A percentile compares a stretch with the other conserved stretches of the same genome.
Evolutionary conservation across 352 stramenopile species (phyloP).

Genomic region (Globisporangium splendens): DNA sequence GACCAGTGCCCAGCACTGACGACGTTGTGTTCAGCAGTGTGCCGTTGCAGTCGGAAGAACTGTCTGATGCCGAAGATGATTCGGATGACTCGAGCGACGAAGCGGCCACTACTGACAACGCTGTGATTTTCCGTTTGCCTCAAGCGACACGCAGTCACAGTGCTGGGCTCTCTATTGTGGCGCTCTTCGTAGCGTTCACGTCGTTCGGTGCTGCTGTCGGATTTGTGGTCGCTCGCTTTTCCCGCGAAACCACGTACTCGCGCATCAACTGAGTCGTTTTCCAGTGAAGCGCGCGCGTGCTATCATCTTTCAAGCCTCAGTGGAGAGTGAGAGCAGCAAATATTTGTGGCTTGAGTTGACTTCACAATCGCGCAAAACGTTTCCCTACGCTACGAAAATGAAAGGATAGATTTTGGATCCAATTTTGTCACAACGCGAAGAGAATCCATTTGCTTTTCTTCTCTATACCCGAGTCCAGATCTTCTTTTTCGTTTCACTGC

Average conservation of each 20-base stretch:
- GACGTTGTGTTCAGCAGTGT: conserved; percentile 55
- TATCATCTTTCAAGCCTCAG: not conserved
- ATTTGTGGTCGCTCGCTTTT: conserved; percentile 10
- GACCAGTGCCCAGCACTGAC: conserved; percentile 82
- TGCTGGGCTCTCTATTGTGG: conserved; percentile 3
- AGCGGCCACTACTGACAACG: not conserved
- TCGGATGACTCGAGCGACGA: conserved; percentile 11
- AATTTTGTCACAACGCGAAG: not conserved
- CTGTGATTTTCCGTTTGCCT: conserved; percentile 9
- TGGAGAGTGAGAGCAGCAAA: no score
- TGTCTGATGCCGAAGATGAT: conserved; percentile 24
- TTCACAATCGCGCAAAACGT: not conserved
- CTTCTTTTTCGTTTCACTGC: not conserved
- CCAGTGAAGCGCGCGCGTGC: not conserved
- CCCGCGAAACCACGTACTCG: conserved; percentile 8
- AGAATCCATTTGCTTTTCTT: not conserved
- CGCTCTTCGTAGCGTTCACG: conserved; percentile 11
- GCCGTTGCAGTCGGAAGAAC: conserved; percentile 43
- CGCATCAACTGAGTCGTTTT: conserved; percentile 17
- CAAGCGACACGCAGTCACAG: conserved; percentile 2
- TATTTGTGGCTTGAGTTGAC: not conserved
- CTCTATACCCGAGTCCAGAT: not conserved
- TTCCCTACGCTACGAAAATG: not conserved
- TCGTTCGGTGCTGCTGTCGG: conserved; percentile 15
- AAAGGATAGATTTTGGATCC: not conserved